Evolutionary conservation across 1,284 basidiomycete genomes (phyloP).

Genomic region (Pholiota adiposa): DNA sequence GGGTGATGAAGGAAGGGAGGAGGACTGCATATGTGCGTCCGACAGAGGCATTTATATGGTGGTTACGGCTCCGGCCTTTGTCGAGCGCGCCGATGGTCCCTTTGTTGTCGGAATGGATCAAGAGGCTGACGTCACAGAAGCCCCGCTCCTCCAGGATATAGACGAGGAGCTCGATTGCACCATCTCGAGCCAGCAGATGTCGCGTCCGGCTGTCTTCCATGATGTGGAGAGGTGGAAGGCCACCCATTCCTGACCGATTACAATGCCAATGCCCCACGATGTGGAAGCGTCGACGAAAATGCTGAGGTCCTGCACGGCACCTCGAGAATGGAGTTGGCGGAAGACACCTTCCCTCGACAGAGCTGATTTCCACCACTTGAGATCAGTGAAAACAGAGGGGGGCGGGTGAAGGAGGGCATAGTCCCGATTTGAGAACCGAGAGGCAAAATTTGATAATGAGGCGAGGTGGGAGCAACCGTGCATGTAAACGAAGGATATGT

Average conservation of each 20-base stretch:
- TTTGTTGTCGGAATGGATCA: slow-evolving; percentile 37
- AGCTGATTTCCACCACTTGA: slow-evolving; percentile 30
- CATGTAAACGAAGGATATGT: slow-evolving; percentile 37
- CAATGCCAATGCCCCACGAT: slow-evolving; percentile 41
- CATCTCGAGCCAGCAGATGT: slow-evolving; percentile 36
- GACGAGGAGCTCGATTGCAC: slow-evolving; percentile 32
- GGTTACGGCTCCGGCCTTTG: slow-evolving; percentile 28
- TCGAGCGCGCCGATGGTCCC: slow-evolving; percentile 35
- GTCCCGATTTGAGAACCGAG: slow-evolving; percentile 2
- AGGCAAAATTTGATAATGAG: slow-evolving; percentile 29
- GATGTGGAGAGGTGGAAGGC: slow-evolving; percentile 24
- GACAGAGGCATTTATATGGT: slow-evolving; percentile 28
- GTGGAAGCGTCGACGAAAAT: slow-evolving; percentile 39
- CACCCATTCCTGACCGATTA: slow-evolving; percentile 27
- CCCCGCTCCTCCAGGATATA: slow-evolving; percentile 18
- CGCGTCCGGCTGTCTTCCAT: slow-evolving; percentile 28
- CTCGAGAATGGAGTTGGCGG: slow-evolving; percentile 21
- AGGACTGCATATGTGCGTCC: slow-evolving; percentile 27
- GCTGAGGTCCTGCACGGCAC: slow-evolving; percentile 19
- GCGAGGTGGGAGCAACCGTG: slow-evolving; percentile 33
- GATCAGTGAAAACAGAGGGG: slow-evolving; percentile 19
- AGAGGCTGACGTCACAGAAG: slow-evolving; percentile 13
- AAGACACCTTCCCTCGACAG: slow-evolving; percentile 14
- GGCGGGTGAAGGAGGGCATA: slow-evolving; percentile 20
- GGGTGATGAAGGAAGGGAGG: slow-evolving; percentile 25